A percentile compares a stretch with the other conserved stretches of the same genome.
These are phyloP conservation scores for Pseudoturritis turrita DNA, from an alignment of 345 rosid species.

Conservation along the genomic window DNA sequence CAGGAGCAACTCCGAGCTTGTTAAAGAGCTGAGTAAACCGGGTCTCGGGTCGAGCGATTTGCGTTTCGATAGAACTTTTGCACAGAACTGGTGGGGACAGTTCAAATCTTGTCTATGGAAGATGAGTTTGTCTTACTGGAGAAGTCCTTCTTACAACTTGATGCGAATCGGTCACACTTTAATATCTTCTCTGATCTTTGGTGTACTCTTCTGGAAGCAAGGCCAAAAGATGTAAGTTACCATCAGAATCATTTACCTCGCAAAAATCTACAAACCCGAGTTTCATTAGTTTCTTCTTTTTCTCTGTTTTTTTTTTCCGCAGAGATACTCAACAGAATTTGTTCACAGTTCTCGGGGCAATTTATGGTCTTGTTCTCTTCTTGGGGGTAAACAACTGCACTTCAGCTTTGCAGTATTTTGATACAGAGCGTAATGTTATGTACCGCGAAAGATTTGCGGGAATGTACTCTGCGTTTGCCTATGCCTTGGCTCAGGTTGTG, in stretches of 20 bases:
- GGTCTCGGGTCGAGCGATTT: slow-evolving; percentile 45
- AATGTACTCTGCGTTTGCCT: slow-evolving; percentile 76
- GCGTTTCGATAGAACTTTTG: slow-evolving; percentile 47
- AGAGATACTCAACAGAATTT: slow-evolving; percentile 63
- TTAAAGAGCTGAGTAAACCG: slow-evolving; percentile 44
- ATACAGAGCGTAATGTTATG: slow-evolving; percentile 58
- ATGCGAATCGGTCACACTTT: slow-evolving; percentile 36
- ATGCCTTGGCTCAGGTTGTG: slow-evolving; percentile 64
- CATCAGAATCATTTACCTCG: background rate
- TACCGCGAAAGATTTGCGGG: slow-evolving; percentile 81
- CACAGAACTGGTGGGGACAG: slow-evolving; percentile 60
- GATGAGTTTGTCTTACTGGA: slow-evolving; percentile 74
- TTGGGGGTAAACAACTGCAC: slow-evolving; percentile 67
- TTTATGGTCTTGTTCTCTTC: slow-evolving; percentile 44
- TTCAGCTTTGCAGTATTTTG: slow-evolving; percentile 48
- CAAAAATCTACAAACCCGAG: background rate
- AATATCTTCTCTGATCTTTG: slow-evolving; percentile 48
- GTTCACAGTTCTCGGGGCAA: slow-evolving; percentile 56
- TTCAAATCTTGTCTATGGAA: slow-evolving; percentile 79
- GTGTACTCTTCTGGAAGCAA: slow-evolving; percentile 62
- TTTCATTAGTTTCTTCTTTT: background rate
- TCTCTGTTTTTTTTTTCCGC: background rate
- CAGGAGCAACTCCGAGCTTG: slow-evolving; percentile 51
- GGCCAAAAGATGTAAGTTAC: slow-evolving; percentile 58
- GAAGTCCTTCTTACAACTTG: slow-evolving; percentile 74